Base-by-base conservation (phyloP, 495 filamentous ascomycete species). In the Penicillium alfredii region DNA sequence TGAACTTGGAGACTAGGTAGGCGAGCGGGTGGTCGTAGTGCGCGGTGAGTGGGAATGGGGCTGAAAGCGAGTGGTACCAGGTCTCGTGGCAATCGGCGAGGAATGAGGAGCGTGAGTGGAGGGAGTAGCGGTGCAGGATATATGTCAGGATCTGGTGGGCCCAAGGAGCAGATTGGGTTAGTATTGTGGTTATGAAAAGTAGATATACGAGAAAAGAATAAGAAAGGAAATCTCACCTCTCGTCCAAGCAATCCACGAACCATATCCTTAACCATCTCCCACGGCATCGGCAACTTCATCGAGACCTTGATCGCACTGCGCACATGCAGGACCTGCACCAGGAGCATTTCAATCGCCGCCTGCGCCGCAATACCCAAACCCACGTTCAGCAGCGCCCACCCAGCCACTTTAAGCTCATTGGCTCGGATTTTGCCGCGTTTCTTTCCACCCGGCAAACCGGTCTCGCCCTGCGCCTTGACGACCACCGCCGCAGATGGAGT, bases 21-120 rank as follows among this genome's bases (percentile, higher is more conserved):
- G 76, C 63, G n/a, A 82, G 19, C 0, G 88, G 87, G 46, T 94
- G 86, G 58, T 96, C 88, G 53, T 86, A 86, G 51, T 81, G 80
- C 25, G 72, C 81, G 44, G 71, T 76, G 30, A 79, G 71, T 13
- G 82, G 72, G 64, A 75, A 88, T 2, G 85, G 82, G 0, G 74
- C 58, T 4, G 55, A 42, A 12, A 81, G 61, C 10, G 61, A 49
- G 51, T 94, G 87, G 38, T 83, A 80, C 74, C 83, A 86, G 25
- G 35, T 31, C 6, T 60, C 40, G 55, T 94, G 88, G 24, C 67
- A 63, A 8, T 53, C 60, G 8, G 71, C 49, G 17, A 71, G 39
- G 1, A 48, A 33, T 29, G 57, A 44, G 8, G 44, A 51, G 1
- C 43, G 51, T 20, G 59, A 57, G 60, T 94, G 88, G 0, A 94